Conservation (phyloP, 257 asterid species). For the Henckelia pumila region DNA sequence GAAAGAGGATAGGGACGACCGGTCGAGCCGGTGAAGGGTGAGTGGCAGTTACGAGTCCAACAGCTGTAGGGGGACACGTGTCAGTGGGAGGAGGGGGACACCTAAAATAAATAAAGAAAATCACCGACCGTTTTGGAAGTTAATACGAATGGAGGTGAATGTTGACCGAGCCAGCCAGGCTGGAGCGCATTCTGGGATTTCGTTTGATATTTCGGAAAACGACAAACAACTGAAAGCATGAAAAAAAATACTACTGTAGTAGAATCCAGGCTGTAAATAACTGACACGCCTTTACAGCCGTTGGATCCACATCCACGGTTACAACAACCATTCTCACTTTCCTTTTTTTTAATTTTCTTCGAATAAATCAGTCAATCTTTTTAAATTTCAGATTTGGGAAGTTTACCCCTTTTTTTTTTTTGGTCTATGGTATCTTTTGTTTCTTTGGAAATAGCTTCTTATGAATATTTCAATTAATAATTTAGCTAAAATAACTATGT, state of each 20-base stretch:
- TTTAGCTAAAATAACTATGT: no score
- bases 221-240: conserved; percentile 33
- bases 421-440: no score
- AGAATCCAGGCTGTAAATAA: conserved; percentile 47
- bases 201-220: conserved; percentile 38
- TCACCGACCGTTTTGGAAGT: conserved; percentile 92
- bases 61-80: conserved; percentile 85
- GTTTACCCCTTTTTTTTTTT: no score
- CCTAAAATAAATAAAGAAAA: conserved; percentile 35
- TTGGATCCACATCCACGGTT: conserved; percentile 18
- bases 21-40: conserved; percentile 38
- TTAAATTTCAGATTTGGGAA: no score
- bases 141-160: conserved; percentile 34
- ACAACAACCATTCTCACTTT: background rate
- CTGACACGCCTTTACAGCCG: conserved; percentile 45
- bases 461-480: no score
- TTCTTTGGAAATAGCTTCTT: no score
- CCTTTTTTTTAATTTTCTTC: no score
- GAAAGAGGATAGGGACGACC: conserved; percentile 49
- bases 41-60: conserved; percentile 59
- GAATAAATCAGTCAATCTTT: no score
- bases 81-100: conserved; percentile 32
- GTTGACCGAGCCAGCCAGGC: conserved; percentile 62
- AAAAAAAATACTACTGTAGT: no score
- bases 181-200: conserved; percentile 43